Percentiles rank a stretch among this genome's conserved stretches.
phyloP scores from a whole-genome alignment of 306 rosid species.

The Boehmeria nivea region DNA sequence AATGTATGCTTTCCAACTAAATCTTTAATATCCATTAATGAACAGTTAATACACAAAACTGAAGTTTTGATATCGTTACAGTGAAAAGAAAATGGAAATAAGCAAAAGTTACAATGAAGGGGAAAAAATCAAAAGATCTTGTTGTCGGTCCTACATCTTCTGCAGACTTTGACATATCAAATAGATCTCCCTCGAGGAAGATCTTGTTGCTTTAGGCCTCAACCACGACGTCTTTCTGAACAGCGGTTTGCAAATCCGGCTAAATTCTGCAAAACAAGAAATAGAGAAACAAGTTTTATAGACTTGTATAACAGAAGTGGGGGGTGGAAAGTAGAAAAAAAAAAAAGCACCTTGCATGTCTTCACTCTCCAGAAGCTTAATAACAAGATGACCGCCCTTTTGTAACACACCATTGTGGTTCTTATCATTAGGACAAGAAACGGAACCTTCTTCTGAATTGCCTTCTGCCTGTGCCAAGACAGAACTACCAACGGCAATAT shows the following conservation, averaged over 20 bases:
- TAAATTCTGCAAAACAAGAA: conserved; percentile 46
- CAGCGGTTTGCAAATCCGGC: conserved; percentile 64
- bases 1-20: no score
- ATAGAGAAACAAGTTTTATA: conserved; percentile 1
- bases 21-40: no score
- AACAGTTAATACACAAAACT: no score
- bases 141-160: no score
- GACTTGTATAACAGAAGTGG: neutral
- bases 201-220: conserved; percentile 94
- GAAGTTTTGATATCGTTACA: no score
- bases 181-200: conserved; percentile 89
- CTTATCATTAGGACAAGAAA: conserved; percentile 16
- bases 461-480: conserved; percentile 27
- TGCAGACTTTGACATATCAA: conserved; percentile 21
- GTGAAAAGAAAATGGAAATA: no score
- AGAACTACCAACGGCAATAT: conserved; percentile 65
- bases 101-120: no score
- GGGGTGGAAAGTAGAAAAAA: no score
- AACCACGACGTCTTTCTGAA: conserved; percentile 70
- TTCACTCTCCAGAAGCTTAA: conserved; percentile 89
- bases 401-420: conserved; percentile 46
- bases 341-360: conserved; percentile 58
- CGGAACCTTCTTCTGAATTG: conserved; percentile 15
- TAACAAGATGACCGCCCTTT: conserved; percentile 67
- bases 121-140: no score